Conservation (phyloP, 1,284 basidiomycete species). For the Termitomyces sp. region DNA sequence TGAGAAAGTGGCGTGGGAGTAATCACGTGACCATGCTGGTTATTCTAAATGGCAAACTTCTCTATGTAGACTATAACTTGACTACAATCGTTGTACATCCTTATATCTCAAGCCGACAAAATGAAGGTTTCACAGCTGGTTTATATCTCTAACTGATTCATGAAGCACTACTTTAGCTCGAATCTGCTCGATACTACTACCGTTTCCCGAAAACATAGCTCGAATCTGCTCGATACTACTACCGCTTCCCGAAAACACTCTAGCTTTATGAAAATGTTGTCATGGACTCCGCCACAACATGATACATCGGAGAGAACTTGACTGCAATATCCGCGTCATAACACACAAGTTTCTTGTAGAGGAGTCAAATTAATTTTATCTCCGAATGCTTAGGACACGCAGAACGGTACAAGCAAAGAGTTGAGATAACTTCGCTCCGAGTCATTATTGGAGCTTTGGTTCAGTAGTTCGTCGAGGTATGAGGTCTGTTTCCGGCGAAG, state of each 20-base stretch:
- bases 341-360: neutral
- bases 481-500: neutral
- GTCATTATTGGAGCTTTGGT: conserved; percentile 15
- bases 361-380: too few species aligned
- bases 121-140: too few species aligned
- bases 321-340: neutral
- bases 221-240: neutral
- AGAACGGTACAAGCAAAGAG: conserved; percentile 51
- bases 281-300: neutral
- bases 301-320: neutral
- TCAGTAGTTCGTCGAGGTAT: too few species aligned
- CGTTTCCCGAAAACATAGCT: too few species aligned
- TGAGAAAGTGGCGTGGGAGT: too few species aligned
- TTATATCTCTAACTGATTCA: neutral
- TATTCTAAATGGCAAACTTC: too few species aligned
- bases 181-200: neutral
- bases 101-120: too few species aligned
- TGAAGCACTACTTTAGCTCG: neutral
- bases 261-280: neutral
- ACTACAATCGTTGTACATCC: too few species aligned
- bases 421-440: conserved; percentile 32
- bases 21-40: too few species aligned
- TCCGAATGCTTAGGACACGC: too few species aligned
- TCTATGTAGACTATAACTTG: too few species aligned
- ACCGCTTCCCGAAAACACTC: neutral